These are phyloP conservation scores for Phaeodactylum tricornutum DNA, from an alignment of 108 stramenopile genomes.

Conservation along the genomic window DNA sequence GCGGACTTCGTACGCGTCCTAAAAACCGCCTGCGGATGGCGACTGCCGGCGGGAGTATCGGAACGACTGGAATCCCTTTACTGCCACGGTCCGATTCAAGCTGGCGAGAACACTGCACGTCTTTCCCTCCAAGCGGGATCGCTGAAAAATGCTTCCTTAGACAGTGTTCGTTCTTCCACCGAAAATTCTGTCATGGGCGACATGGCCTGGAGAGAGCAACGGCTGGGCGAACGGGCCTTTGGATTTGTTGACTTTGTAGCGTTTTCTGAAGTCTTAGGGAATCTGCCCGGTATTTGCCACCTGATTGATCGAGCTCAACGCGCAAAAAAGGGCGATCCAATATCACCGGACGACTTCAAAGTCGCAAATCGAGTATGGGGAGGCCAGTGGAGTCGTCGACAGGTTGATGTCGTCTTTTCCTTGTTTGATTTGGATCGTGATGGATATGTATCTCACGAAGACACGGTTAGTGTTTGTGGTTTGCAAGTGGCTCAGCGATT, in stretches of 20 bases:
- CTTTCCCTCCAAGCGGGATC: background rate
- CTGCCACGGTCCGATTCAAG: conserved; percentile 8
- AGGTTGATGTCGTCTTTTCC: conserved; percentile 43
- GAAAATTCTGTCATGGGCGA: background rate
- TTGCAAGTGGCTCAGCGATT: conserved; percentile 17
- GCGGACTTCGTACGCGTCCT: conserved; percentile 26
- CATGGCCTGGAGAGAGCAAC: background rate
- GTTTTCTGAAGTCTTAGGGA: conserved; percentile 28
- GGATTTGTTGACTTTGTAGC: conserved; percentile 32
- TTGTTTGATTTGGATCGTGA: conserved; percentile 40
- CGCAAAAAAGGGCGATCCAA: conserved; percentile 32
- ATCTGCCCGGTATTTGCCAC: conserved; percentile 32
- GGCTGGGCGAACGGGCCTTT: conserved; percentile 6
- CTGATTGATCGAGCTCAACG: conserved; percentile 25
- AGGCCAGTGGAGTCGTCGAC: conserved; percentile 26
- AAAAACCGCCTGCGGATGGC: conserved; percentile 28
- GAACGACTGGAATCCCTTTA: conserved; percentile 21
- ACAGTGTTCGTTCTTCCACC: background rate
- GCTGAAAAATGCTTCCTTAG: background rate
- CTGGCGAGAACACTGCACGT: background rate
- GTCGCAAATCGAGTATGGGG: conserved; percentile 31
- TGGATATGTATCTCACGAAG: conserved; percentile 30
- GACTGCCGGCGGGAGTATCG: conserved; percentile 22
- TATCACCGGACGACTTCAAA: conserved; percentile 53
- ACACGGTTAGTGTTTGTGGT: conserved; percentile 23